Base-by-base conservation (phyloP, 1,284 basidiomycete species). In the Boletus smithii region DNA sequence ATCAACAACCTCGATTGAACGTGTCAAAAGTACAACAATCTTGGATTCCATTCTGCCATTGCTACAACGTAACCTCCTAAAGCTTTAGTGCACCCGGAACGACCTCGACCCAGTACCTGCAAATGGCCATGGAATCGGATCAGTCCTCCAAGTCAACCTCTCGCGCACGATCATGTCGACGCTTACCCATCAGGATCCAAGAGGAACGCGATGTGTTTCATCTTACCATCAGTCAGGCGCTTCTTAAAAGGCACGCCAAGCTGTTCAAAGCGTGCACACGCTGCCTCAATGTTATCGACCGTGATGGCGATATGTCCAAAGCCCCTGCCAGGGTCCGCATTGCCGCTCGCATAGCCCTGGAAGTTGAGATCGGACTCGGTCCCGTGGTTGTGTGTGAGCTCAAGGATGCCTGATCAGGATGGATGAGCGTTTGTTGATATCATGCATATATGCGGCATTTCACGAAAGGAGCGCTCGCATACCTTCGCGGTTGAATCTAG, bases 181-280 rank as follows among this genome's bases (percentile, higher is more conserved):
- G 3, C 76, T 60, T 60, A 88, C 80, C 84, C 84, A 71, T 92
- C 90, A 22, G 91, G 91, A 68, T 95, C 92, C 67, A 91, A 71
- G 59, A 93, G 85, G 67, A 97, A 95, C 3, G 93, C 93, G 53
- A 92, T 88, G 59, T 87, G 34, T 66, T 70, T 82, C 90, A 97
- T 95, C 65, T 77, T 85, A 6, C 93, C 93, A 47, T 95, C 93
- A 5, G 77, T 82, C 33, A 84, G 85, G 50, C 78, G 80, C 75
- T 97, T 97, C 78, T 95, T 89, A 75, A 95, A 97, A 44, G 75
- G 71, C 33, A 95, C 93, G 6, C 86, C 85, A 16, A 92, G 76
- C 51, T 77, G 71, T 57, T 93, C 91, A 53, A 99, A 91, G 32
- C 91, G 80, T 39, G 77, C 84, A 57, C 92, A 95, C 2, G 94